phyloP scores from a whole-genome alignment of 78 protist species.

The Dictyostelium capitatum region DNA sequence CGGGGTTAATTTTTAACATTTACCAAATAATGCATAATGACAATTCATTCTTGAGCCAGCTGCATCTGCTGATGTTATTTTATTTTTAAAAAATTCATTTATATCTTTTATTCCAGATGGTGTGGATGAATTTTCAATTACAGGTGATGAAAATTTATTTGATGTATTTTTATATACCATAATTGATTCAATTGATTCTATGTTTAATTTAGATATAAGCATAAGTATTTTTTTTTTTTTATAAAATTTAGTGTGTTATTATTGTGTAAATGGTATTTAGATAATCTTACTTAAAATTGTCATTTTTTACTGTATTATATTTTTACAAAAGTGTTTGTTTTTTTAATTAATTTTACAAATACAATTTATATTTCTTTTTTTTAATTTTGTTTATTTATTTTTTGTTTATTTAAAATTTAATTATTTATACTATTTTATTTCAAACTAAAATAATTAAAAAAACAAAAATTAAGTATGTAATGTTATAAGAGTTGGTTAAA shows the following conservation, averaged over 20 bases:
- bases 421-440: background rate
- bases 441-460: background rate
- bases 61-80: background rate
- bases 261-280: background rate
- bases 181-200: background rate
- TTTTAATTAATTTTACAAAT: background rate
- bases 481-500: background rate
- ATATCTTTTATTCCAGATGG: background rate
- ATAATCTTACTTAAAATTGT: conserved; percentile 16
- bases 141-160: background rate
- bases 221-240: background rate
- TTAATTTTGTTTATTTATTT: background rate
- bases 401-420: background rate
- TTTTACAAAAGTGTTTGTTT: background rate
- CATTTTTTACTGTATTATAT: background rate
- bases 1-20: background rate
- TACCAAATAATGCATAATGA: background rate
- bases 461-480: background rate
- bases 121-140: background rate
- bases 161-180: conserved; percentile 6
- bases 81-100: background rate
- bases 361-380: background rate
- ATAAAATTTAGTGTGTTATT: background rate
- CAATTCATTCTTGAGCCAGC: background rate
- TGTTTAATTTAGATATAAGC: background rate